These are phyloP conservation scores for Murraya paniculata DNA, from an alignment of 345 rosid species.

Conservation along the genomic window DNA sequence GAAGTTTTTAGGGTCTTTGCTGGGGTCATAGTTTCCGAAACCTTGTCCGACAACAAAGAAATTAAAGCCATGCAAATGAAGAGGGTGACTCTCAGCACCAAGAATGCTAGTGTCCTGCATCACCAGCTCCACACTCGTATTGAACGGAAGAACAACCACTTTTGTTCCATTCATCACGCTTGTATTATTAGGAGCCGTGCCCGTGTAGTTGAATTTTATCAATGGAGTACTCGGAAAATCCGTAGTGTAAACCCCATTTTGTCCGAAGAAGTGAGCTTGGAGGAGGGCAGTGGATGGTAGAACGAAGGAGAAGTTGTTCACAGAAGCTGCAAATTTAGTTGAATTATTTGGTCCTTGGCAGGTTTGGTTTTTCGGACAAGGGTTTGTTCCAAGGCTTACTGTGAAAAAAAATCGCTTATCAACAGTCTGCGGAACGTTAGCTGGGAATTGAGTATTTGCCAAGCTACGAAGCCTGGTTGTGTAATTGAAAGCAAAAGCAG, in stretches of 20 bases:
- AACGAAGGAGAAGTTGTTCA: slow-evolving; percentile 14
- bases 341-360: slow-evolving; percentile 18
- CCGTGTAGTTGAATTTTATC: slow-evolving; percentile 25
- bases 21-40: slow-evolving; percentile 24
- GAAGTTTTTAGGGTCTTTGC: slow-evolving; percentile 24
- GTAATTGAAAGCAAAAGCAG: slow-evolving; percentile 14
- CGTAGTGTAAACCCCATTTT: slow-evolving; percentile 29
- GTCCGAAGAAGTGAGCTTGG: slow-evolving; percentile 17
- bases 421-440: slow-evolving; percentile 12
- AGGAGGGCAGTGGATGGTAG: slow-evolving; percentile 19
- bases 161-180: slow-evolving; percentile 22
- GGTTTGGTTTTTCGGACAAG: slow-evolving; percentile 11
- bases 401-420: slow-evolving; percentile 15
- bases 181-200: slow-evolving; percentile 19
- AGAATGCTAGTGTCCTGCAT: slow-evolving; percentile 28
- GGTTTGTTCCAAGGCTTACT: slow-evolving; percentile 16
- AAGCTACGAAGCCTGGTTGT: slow-evolving; percentile 8
- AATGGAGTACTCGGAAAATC: slow-evolving; percentile 25
- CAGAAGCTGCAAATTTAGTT: slow-evolving; percentile 12
- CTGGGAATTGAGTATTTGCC: slow-evolving; percentile 17
- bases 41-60: slow-evolving; percentile 29
- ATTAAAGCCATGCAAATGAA: slow-evolving; percentile 28
- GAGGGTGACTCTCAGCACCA: slow-evolving; percentile 24
- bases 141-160: slow-evolving; percentile 15
- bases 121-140: slow-evolving; percentile 22